Conservation (phyloP, 331 rosid species). For the Ulmus americana region DNA sequence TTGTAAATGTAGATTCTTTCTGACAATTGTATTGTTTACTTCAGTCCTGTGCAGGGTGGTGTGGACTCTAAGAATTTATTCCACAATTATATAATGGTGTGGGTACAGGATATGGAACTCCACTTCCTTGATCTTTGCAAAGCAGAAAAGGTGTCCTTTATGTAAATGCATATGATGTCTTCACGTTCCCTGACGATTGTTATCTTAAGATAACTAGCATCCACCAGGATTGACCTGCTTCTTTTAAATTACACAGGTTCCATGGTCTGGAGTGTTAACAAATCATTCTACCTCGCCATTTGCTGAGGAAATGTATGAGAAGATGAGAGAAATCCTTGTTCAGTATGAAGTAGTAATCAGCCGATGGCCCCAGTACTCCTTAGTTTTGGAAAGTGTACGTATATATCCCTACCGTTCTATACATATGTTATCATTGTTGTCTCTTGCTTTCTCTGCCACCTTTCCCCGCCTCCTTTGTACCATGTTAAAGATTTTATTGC, state of each 20-base stretch:
- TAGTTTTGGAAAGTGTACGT: slow-evolving; percentile 78
- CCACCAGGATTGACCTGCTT: slow-evolving; percentile 13
- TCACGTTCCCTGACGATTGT: background rate
- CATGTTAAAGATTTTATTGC: no score
- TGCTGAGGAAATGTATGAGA: slow-evolving; percentile 88
- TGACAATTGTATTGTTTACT: slow-evolving; percentile 27
- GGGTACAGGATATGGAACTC: slow-evolving; percentile 95
- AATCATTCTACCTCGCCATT: slow-evolving; percentile 84
- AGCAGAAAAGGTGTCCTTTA: slow-evolving; percentile 72
- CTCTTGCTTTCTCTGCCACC: no score
- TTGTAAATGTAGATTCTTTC: slow-evolving; percentile 11
- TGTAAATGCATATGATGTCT: background rate
- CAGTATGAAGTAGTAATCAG: slow-evolving; percentile 76
- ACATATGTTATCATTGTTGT: slow-evolving; percentile 11
- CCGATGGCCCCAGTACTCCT: slow-evolving; percentile 98
- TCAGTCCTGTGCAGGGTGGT: slow-evolving; percentile 74
- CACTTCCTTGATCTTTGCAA: slow-evolving; percentile 73
- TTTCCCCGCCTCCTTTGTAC: no score
- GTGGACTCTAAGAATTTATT: slow-evolving; percentile 72
- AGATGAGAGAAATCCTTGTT: slow-evolving; percentile 59
- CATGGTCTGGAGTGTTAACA: slow-evolving; percentile 90
- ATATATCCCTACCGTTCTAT: background rate
- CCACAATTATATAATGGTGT: slow-evolving; percentile 79
- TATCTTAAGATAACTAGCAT: background rate
- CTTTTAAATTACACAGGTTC: slow-evolving; percentile 49